Conservation (phyloP, 306 rosid genomes). For the Macrotyloma uniflorum region DNA sequence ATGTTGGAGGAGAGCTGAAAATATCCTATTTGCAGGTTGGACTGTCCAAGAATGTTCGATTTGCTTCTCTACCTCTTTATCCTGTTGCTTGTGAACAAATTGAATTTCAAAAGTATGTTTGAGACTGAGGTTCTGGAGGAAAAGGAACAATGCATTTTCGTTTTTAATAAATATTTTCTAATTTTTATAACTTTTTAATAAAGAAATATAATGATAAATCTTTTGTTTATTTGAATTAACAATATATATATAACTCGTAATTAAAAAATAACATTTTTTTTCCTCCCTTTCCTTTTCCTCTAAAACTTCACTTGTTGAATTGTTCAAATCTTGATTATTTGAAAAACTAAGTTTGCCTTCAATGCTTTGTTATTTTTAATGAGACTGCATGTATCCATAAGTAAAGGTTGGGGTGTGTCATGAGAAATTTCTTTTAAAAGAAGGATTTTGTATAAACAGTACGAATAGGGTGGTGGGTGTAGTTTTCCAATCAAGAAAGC, state of each 20-base stretch:
- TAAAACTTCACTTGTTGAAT: neutral
- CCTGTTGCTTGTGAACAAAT: neutral
- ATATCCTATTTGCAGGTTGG: slow-evolving; percentile 16
- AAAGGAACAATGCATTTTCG: neutral
- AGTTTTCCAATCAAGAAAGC: neutral
- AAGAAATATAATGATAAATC: neutral
- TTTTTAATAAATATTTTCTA: neutral
- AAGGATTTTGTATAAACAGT: neutral
- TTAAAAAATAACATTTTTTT: neutral
- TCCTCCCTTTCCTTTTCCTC: neutral
- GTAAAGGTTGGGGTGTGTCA: neutral
- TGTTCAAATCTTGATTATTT: neutral
- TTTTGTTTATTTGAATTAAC: neutral
- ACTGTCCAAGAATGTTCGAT: neutral
- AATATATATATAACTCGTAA: neutral
- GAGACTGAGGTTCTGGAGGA: neutral
- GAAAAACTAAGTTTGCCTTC: neutral
- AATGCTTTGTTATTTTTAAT: neutral
- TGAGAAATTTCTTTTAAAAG: neutral
- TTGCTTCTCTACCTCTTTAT: neutral
- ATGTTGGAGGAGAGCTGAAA: slow-evolving; percentile 24
- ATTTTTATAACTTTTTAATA: neutral
- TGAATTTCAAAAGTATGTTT: neutral
- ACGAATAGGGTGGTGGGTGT: neutral
- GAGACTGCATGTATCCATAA: neutral